Evolutionary conservation across 306 rosid species (phyloP), one percentile per base, ranked within the genome.

Genomic region (Hylodesmum podocarpum): DNA sequence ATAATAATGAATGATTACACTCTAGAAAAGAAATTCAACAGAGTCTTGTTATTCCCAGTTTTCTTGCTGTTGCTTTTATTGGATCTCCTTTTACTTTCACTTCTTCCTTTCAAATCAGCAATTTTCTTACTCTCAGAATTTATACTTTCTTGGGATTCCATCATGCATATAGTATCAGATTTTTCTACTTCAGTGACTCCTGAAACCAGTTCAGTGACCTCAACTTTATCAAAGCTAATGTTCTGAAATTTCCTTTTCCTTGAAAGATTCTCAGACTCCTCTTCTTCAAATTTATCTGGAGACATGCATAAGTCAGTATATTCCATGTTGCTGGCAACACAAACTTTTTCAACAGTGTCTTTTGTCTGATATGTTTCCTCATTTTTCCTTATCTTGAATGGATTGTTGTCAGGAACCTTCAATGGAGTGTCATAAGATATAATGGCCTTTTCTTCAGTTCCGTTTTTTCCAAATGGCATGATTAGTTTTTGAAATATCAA

Each of bases 1-100:
- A 18, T n/a, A n/a, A 33, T 33, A 33, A 33, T 33, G 77, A 76
- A 69, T 29, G 58, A 75, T 80, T 85, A 90, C 74, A 95, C 87
- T 31, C 91, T 78, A 57, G 93, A 82, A 85, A 90, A 95, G 86
- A 90, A 95, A 89, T 78, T 92, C 88, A 92, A 73, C 85, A 95
- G 91, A 49, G 83, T 84, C 66, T 78, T 87, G 66, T 78, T 83
- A 58, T 29, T 59, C 13, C 24, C 88, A 4, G 78, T 70, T 76
- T 80, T 84, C 78, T 83, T 85, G 80, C 65, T 19, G 70, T 59
- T 81, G 66, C 86, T 84, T 72, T 64, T 86, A 82, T 81, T 87
- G 66, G 85, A 68, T 83, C 83, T 90, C 76, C 83, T 94, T 64
- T 70, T 86, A 74, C 68, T 80, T 62, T 70, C 83, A 63, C 80